Evolutionary conservation across 2,329 filamentous ascomycete genomes (phyloP).

Genomic region (Xylariaceae sp.): DNA sequence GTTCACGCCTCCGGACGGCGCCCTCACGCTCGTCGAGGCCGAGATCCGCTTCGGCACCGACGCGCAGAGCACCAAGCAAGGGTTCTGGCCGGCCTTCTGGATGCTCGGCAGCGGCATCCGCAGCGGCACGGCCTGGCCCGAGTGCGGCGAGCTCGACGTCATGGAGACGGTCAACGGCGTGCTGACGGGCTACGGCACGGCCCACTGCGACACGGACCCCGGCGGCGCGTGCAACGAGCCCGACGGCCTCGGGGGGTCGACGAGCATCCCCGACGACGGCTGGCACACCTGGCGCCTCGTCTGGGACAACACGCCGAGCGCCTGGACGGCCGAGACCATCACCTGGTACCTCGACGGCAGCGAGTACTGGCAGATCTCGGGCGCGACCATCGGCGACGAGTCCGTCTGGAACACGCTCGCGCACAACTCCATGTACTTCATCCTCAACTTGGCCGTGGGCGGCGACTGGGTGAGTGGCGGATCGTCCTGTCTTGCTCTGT

Average conservation of each 20-base stretch:
- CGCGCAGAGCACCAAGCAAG: constrained; percentile 32
- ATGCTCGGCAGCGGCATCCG: constrained; percentile 40
- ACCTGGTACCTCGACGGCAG: constrained; percentile 40
- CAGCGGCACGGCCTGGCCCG: constrained; percentile 38
- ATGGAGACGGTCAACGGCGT: constrained; percentile 42
- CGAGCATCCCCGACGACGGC: constrained; percentile 34
- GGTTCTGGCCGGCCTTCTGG: constrained; percentile 49
- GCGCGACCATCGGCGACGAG: constrained; percentile 31
- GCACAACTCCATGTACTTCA: constrained; percentile 35
- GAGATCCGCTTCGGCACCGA: constrained; percentile 37
- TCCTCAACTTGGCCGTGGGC: constrained; percentile 42
- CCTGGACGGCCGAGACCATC: constrained; percentile 40
- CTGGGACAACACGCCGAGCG: constrained; percentile 34
- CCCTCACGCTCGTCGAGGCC: constrained; percentile 35
- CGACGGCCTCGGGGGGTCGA: constrained; percentile 29
- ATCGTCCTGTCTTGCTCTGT: background rate
- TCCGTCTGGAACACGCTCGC: constrained; percentile 37
- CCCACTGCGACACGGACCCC: constrained; percentile 37
- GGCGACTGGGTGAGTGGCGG: constrained; percentile 31
- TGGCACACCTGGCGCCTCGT: constrained; percentile 43
- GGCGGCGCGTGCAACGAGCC: constrained; percentile 42
- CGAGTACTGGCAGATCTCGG: constrained; percentile 35
- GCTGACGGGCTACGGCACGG: constrained; percentile 37
- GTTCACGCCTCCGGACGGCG: constrained; percentile 35
- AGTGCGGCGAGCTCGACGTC: constrained; percentile 44